A percentile compares a stretch with the other conserved stretches of the same genome.
These are phyloP conservation scores for Cytospora leucostoma DNA, from an alignment of 2,329 filamentous ascomycete species.

Conservation along the genomic window DNA sequence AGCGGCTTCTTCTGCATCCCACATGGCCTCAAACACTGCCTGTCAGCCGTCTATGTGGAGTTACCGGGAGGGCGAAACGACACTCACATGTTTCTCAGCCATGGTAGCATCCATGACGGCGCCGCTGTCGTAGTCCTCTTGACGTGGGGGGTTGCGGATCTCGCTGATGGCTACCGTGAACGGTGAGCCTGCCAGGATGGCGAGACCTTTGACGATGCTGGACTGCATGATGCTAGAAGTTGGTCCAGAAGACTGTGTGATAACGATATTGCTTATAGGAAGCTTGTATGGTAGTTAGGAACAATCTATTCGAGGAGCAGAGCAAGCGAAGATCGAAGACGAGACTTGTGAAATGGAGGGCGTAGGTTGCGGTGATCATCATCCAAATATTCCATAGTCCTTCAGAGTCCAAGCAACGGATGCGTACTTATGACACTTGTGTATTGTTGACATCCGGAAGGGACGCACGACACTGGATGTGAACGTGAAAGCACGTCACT, in stretches of 20 bases:
- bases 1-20: conserved; percentile 11
- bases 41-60: neutral
- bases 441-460: neutral
- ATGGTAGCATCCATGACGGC: conserved; percentile 22
- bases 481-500: neutral
- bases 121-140: conserved; percentile 22
- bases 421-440: neutral
- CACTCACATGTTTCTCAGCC: conserved; percentile 19
- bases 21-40: neutral
- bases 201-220: conserved; percentile 6
- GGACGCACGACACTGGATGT: neutral
- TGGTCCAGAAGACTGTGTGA: neutral
- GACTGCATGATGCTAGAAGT: conserved; percentile 12
- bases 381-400: too few relatives aligned
- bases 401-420: too few relatives aligned
- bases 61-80: too few relatives aligned
- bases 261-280: neutral
- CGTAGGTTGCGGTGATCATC: neutral
- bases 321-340: neutral
- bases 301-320: neutral
- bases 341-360: neutral
- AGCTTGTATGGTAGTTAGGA: neutral
- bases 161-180: conserved; percentile 17
- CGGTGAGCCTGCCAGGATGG: conserved; percentile 18
- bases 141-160: conserved; percentile 16